Evolutionary conservation across 352 stramenopile genomes (phyloP), one percentile per base, ranked within the genome.

Genomic region (Globisporangium uncinulatum): DNA sequence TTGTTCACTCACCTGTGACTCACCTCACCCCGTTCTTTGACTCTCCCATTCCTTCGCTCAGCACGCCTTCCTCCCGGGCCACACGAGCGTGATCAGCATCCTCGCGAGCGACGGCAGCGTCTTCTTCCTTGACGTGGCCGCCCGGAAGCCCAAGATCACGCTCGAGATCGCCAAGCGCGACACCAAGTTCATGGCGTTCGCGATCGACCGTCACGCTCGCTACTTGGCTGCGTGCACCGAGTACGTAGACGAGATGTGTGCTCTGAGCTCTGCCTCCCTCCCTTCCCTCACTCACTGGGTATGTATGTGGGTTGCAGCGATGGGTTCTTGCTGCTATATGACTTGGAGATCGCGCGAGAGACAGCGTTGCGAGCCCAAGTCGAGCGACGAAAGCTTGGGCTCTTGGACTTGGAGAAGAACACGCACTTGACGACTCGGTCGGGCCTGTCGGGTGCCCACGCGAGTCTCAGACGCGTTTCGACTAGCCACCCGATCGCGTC

Each of bases 251-350:
- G 36, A 29, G 4, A 21, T 42, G 32, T 51, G 13, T 21, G 15
- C 19, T 43, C 41, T 45, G 44, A 49, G 31, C 42, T 44, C 8
- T 49, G 32, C n/a, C 50, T 57, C 43, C 51, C 9, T 36, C 13
- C 4, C 24, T 29, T 4, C 24, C 24, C 24, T 29, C 24, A 29
- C 24, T 29, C 24, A 29, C 24, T 29, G 24, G 24, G 24, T 29
- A 29, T 29, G 24, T 29, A 29, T 29, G 24, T 29, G 24, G 24
- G 24, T 29, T 52, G 6, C 62, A 94, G 85, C 24, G 82, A 94
- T 67, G 85, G 82, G 0, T 87, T 70, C 52, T 56, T 94, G 45
- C 63, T 94, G 24, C 67, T 94, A 4, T 92, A 92, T 61, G 84
- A 92, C 59, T 61, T 94, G 62, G 79, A 92, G 19, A 89, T 93